Evolutionary conservation across 1,139 yeast species (phyloP).

Genomic region (Nematodospora anomalae): DNA sequence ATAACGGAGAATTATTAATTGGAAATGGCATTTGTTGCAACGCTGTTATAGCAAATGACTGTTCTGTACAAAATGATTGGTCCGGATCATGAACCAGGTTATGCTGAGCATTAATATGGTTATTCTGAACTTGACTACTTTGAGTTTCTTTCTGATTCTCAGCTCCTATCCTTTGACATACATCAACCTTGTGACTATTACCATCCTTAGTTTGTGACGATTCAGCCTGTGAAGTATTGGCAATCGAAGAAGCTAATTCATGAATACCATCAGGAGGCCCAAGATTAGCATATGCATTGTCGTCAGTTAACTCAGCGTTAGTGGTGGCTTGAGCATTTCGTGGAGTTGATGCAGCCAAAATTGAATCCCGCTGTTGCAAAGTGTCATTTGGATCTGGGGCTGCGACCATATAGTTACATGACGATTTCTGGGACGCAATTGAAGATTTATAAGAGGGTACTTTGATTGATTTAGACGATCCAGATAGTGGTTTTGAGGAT

Average conservation of each 20-base stretch:
- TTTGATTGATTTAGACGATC: not conserved
- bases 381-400: not conserved
- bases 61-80: not conserved
- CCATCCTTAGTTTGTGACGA: not conserved
- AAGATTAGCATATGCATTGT: not conserved
- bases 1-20: slow-evolving; percentile 8
- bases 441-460: not conserved
- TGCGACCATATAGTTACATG: not conserved
- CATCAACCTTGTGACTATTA: not conserved
- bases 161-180: not conserved
- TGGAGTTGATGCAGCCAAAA: not conserved
- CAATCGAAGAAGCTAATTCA: not conserved
- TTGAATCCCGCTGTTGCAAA: not conserved
- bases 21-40: not conserved
- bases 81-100: not conserved
- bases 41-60: slow-evolving; percentile 1
- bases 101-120: not conserved
- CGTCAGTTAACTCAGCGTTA: not conserved
- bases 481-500: not conserved
- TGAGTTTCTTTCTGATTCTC: not conserved
- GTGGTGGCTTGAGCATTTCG: too few species aligned
- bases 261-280: not conserved
- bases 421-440: not conserved
- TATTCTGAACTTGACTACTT: not conserved
- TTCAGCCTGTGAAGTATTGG: not conserved